Base-by-base conservation (phyloP, 1,139 yeast genomes). In the Oligophagozyma castellii region DNA sequence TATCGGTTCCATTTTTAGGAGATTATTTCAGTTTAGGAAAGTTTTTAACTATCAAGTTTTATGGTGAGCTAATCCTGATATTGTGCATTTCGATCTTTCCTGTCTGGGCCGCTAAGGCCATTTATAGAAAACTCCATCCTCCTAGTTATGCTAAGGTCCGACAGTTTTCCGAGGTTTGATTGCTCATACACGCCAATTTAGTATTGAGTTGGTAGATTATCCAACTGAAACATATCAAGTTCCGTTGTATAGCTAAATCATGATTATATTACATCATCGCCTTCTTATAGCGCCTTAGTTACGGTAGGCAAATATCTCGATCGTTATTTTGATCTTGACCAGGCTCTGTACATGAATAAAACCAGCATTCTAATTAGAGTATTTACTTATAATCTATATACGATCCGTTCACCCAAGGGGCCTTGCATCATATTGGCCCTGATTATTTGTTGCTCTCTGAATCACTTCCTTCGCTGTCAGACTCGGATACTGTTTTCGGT, bases 101-200 rank as follows among this genome's bases (percentile, higher is more conserved):
- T 1, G 93, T 92, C 2, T 86, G 95, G 95, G 58, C 78, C 3
- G 73, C 74, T 3, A 80, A 80, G 51, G 65, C 80, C 5, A 58
- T 86, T 16, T 72, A 76, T 46, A 66, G 94, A 37, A 71, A 64
- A 40, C 55, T 92, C 34, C 70, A 84, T 40, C 98, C 98, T 5
- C 98, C 98, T 23, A 84, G 80, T 49, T 89, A 92, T 54, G 96
- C 96, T n/a, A 89, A 89, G 51, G 96, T 89, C 28, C 95, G 81
- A 53, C 92, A 51, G 29, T 51, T 51, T 34, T 40, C 51, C 3
- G 40, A 40, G 14, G 53, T 43, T 14, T 48, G 36, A 32, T 18
- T 18, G 10, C n/a, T n/a, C n/a, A n/a, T n/a, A n/a, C n/a, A n/a
- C n/a, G n/a, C n/a, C n/a, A n/a, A n/a, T n/a, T n/a, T n/a, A n/a